These are phyloP conservation scores for Canna indica DNA, from an alignment of 176 grass and related monocot genomes.

Conservation along the genomic window DNA sequence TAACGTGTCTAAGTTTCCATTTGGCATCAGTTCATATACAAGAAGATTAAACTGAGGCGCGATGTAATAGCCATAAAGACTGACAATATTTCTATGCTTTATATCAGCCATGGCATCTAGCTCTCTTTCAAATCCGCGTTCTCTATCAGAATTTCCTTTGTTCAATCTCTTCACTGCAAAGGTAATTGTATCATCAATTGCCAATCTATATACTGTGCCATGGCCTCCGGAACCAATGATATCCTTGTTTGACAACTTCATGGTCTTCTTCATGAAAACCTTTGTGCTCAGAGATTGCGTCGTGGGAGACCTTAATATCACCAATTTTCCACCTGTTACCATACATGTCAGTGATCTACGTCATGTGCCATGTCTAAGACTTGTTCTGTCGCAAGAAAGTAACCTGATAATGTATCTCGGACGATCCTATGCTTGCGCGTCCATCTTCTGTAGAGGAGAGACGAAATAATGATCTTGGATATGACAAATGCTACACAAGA, in stretches of 20 bases:
- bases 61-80: conserved; percentile 61
- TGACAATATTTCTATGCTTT: conserved; percentile 74
- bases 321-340: conserved; percentile 62
- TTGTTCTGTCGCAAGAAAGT: background rate
- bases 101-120: conserved; percentile 76
- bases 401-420: conserved; percentile 51
- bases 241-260: conserved; percentile 64
- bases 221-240: conserved; percentile 64
- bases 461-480: conserved; percentile 71
- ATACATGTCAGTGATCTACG: background rate
- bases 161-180: conserved; percentile 70
- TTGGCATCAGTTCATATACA: conserved; percentile 85
- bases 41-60: conserved; percentile 68
- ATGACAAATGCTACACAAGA: conserved; percentile 49
- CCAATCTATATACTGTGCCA: conserved; percentile 57
- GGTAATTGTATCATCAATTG: conserved; percentile 24
- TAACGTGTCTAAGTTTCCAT: conserved; percentile 63
- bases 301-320: conserved; percentile 43
- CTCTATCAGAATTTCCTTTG: conserved; percentile 46
- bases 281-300: conserved; percentile 44
- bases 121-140: conserved; percentile 71
- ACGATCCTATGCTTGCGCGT: conserved; percentile 58
- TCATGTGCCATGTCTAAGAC: background rate
- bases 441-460: conserved; percentile 70
- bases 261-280: conserved; percentile 40